Evolutionary conservation across 768 basidiomycete species (phyloP).

Genomic region (Podaxis rugospora): DNA sequence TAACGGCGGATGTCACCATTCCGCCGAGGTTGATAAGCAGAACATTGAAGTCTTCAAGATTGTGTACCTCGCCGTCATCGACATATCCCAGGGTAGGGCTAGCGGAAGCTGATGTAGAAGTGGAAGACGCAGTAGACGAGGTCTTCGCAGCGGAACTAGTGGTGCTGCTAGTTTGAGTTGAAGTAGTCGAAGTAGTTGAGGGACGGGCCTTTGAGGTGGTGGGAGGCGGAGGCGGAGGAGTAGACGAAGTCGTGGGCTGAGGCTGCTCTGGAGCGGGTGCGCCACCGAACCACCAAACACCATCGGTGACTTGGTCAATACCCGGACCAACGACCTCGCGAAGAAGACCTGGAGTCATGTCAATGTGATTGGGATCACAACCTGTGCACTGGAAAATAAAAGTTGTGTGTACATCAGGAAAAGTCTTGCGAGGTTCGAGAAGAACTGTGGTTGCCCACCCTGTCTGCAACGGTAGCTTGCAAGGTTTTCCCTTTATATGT

Average conservation of each 20-base stretch:
- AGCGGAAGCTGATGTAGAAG: neutral
- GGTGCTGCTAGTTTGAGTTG: neutral
- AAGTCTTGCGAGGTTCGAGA: neutral
- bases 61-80: conserved; percentile 4
- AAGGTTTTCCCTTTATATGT: conserved; percentile 29
- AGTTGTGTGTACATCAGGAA: neutral
- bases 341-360: conserved; percentile 45
- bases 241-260: conserved; percentile 18
- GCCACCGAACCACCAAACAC: conserved; percentile 35
- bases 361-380: conserved; percentile 38
- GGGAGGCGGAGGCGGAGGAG: conserved; percentile 11
- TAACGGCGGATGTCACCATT: neutral
- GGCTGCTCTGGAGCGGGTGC: conserved; percentile 17
- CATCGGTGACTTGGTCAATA: conserved; percentile 29
- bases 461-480: conserved; percentile 40
- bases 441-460: conserved; percentile 24
- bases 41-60: neutral
- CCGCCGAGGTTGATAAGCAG: conserved; percentile 3
- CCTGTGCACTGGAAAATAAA: conserved; percentile 28
- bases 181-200: conserved; percentile 13
- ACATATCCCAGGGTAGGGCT: neutral
- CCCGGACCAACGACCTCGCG: conserved; percentile 28
- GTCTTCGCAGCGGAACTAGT: neutral
- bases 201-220: conserved; percentile 16
- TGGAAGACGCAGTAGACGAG: neutral